Conservation (phyloP, 1,284 basidiomycete genomes). For the Lentinula novae-zelandiae region DNA sequence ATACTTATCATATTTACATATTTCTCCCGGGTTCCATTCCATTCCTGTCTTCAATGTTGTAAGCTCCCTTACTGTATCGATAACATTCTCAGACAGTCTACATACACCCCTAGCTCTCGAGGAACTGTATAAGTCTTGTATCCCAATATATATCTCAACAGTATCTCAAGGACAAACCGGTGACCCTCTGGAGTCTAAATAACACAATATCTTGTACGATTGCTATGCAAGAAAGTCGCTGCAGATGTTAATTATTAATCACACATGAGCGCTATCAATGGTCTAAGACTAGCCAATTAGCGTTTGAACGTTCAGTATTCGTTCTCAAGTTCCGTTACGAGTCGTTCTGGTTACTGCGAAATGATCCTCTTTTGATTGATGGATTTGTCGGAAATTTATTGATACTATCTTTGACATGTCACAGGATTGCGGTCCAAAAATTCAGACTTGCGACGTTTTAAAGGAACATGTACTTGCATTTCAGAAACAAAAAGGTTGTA, state of each 20-base stretch:
- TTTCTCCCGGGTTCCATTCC: background rate
- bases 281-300: background rate
- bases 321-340: background rate
- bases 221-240: too few species aligned
- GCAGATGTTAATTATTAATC: too few species aligned
- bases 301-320: background rate
- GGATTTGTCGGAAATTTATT: background rate
- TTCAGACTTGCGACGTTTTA: too few species aligned
- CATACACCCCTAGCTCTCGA: background rate
- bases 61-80: constrained; percentile 3
- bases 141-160: background rate
- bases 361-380: background rate
- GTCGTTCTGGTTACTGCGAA: background rate
- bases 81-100: background rate
- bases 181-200: background rate
- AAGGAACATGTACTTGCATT: too few species aligned
- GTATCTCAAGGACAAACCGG: background rate
- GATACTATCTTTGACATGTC: too few species aligned
- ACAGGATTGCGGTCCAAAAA: too few species aligned
- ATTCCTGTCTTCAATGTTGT: background rate
- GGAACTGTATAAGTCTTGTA: background rate
- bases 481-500: too few species aligned
- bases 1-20: background rate
- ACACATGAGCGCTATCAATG: background rate
- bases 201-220: too few species aligned